A percentile compares a stretch with the other conserved stretches of the same genome.
These are phyloP conservation scores for Ustilago cynodontis DNA, from an alignment of 1,284 basidiomycete genomes.

Conservation along the genomic window DNA sequence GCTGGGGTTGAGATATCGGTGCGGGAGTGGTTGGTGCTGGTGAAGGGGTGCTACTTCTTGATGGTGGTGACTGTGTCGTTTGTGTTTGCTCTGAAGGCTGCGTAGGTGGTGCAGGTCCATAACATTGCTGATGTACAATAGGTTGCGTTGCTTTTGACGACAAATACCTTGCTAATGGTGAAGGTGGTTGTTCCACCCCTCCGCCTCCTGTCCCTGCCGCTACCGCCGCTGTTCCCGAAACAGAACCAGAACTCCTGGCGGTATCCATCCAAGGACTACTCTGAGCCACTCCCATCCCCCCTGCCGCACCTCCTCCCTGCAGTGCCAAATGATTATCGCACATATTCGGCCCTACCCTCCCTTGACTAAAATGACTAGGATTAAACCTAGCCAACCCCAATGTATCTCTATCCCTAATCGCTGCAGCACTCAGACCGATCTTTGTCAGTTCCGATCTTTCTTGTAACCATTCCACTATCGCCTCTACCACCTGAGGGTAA, in stretches of 20 bases:
- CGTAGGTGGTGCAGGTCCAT: neutral
- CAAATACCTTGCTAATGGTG: neutral
- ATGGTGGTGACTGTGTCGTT: neutral
- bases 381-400: slow-evolving; percentile 36
- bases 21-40: neutral
- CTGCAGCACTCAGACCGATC: slow-evolving; percentile 39
- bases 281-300: neutral
- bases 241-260: neutral
- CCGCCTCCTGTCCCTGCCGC: neutral
- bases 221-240: neutral
- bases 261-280: slow-evolving; percentile 16
- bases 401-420: slow-evolving; percentile 33
- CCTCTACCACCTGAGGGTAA: slow-evolving; percentile 56
- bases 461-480: slow-evolving; percentile 48
- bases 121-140: neutral
- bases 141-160: neutral
- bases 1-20: neutral
- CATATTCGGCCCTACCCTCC: slow-evolving; percentile 7
- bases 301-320: neutral
- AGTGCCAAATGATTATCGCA: slow-evolving; percentile 39
- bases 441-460: slow-evolving; percentile 33
- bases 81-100: neutral
- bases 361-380: slow-evolving; percentile 18
- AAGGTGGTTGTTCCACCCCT: neutral
- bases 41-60: neutral